A percentile compares a stretch with the other conserved stretches of the same genome.
Evolutionary conservation across 2,329 filamentous ascomycete genomes (phyloP).

Genomic region (Akanthomyces dipterigenus): DNA sequence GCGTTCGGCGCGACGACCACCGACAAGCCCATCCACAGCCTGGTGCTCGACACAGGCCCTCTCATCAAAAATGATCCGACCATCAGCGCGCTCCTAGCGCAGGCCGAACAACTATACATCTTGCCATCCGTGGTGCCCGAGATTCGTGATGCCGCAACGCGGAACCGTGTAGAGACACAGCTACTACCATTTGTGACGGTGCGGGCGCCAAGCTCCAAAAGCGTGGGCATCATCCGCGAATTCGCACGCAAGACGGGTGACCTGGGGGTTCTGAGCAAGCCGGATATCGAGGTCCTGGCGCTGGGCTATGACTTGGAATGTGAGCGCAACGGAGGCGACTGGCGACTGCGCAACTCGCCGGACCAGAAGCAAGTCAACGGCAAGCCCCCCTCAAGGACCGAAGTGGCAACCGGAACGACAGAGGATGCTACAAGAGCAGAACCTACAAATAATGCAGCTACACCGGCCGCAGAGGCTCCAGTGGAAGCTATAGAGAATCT

Average conservation of each 20-base stretch:
- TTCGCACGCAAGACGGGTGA: slow-evolving; percentile 91
- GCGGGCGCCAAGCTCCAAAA: slow-evolving; percentile 66
- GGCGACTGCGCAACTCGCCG: slow-evolving; percentile 71
- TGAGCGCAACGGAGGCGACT: slow-evolving; percentile 83
- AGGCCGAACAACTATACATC: slow-evolving; percentile 72
- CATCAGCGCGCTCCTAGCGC: slow-evolving; percentile 71
- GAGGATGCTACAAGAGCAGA: neutral
- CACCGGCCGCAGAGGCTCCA: neutral
- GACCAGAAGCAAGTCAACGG: slow-evolving; percentile 75
- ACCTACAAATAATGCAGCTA: neutral
- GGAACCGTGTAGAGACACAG: slow-evolving; percentile 73
- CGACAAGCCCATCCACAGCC: slow-evolving; percentile 66
- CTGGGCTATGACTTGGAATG: slow-evolving; percentile 92
- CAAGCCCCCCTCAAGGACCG: slow-evolving; percentile 44
- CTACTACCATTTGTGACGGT: slow-evolving; percentile 79
- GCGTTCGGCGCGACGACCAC: slow-evolving; percentile 13
- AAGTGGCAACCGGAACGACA: neutral
- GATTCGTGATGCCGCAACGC: slow-evolving; percentile 78
- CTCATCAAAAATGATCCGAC: slow-evolving; percentile 90
- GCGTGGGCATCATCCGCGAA: slow-evolving; percentile 70
- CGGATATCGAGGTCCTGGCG: slow-evolving; percentile 84
- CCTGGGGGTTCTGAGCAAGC: slow-evolving; percentile 75
- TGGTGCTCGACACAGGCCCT: slow-evolving; percentile 85
- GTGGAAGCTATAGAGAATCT: slow-evolving; percentile 12
- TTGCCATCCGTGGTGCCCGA: slow-evolving; percentile 81